Base-by-base conservation (phyloP, 1,139 yeast genomes). In the Saccharomyces hybrid region DNA sequence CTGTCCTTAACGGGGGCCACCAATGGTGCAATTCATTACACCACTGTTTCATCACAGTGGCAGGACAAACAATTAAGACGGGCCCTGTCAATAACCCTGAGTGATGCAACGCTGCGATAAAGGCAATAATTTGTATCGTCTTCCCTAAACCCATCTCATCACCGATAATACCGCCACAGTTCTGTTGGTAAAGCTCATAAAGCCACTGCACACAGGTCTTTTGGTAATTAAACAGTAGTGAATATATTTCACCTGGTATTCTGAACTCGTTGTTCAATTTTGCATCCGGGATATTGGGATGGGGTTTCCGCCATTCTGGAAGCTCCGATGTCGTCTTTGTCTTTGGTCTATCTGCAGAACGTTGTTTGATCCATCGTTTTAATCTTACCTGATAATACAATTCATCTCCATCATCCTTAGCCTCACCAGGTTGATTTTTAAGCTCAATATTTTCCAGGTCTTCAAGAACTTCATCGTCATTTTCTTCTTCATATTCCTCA, bases 101-200 rank as follows among this genome's bases (percentile, higher is more conserved):
- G 67, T 90, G 88, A 65, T 90, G 96, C 44, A 93, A 74, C 0
- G 96, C 95, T 0, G 98, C 97, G 8, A 93, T 67, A 68, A 93
- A 93, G 0, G 97, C 82, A 47, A 89, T 89, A 7, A 93, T 80
- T 68, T 93, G 99, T 54, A 93, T 86, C 0, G 99, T 93, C 66
- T 93, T 93, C 2, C 99, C 99, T 14, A 93, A 72, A 0, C 99
- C 99, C 99, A 93, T 93, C 70, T 93, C 99, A 71, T 93, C 99
- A 32, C 98, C 97, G 50, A 93, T 79, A 9, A 93, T 93, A 0
- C 99, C 99, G 1, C 99, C 99, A 1, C 93, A 84, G 54, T 82
- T 83, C 66, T 91, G 98, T 19, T 83, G 78, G 64, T 88, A 86
- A 19, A 93, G 75, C 65, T 93, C 99, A 75, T 83, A 82, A 2